Evolutionary conservation across 176 grass and related monocot genomes (phyloP), one percentile per base, ranked within the genome.

Genomic region (Paspalum vaginatum): DNA sequence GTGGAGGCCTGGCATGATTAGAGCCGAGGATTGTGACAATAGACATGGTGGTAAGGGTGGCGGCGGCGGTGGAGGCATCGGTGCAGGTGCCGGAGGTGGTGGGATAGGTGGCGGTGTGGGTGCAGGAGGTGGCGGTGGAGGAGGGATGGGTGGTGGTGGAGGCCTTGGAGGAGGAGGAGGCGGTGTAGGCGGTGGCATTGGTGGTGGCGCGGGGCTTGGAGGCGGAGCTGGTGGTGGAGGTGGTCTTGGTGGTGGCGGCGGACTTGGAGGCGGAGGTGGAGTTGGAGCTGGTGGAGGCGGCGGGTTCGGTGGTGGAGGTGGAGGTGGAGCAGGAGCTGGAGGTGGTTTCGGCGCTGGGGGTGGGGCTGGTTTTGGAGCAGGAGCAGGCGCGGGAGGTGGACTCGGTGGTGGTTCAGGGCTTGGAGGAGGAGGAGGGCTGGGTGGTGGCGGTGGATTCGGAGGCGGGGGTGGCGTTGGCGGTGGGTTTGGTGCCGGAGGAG

Each of bases 11-110:
- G 32, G 27, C 11, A 59, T 58, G 64, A 10, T 66, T 11, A 10
- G 47, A 5, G 72, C 60, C 8, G 80, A 84, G 50, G 76, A 83
- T 2, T 90, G 90, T 46, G 72, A 54, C 11, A 86, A 81, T 14
- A 88, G 80, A 38, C 20, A 53, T 55, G 52, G 70, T 7, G 52
- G 70, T 7, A 68, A 44, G 9, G 61, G 61, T 14, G 81, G 57
- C 7, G 74, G 58, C 4, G 80, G 74, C 6, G 69, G 61, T 0
- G 71, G 16, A 0, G 81, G 72, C 13, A 9, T 45, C 1, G 78
- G 83, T 46, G 26, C 2, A 0, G 79, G 68, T 48, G 86, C 2
- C 0, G 82, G 82, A 48, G 82, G 84, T 8, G 83, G 58, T 0
- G 78, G 13, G 65, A 67, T 5, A 58, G 81, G 70, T 26, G 52